Evolutionary conservation across 2,329 filamentous ascomycete species (phyloP), one percentile per base, ranked within the genome.

Genomic region (Cadophora gregata): DNA sequence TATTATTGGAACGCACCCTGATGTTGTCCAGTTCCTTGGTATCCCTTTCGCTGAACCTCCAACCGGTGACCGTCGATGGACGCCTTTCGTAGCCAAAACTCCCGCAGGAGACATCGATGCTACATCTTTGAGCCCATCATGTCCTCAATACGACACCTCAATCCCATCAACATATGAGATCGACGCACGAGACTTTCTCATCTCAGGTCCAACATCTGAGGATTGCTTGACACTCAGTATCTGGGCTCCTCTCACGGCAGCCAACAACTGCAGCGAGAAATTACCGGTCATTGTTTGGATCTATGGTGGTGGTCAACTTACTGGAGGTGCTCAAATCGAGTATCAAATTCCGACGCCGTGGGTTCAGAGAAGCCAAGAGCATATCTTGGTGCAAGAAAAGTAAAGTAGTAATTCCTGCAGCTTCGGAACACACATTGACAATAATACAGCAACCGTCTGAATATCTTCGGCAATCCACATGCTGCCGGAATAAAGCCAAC

Each of bases 201-300:
- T 70, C 45, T 67, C 62, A 1, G 69, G 67, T 24, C 64, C 69
- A 7, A 69, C 64, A 4, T 69, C 66, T 19, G 78, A 80, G 56
- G 78, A 80, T 61, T 80, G 78, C 63, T 67, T 80, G 8, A 77
- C 76, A 1, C 63, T 80, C 16, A 79, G 78, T 51, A 72, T 80
- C 8, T 79, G 77, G 78, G 66, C 76, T 55, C 72, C 62, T 70
- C 42, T 69, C 36, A 45, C 72, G 24, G 19, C 36, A 25, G 45
- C 36, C 25, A 53, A 36, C 6, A 64, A 63, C 12, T 60, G 53
- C 19, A 62, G 38, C 14, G 62, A 33, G 78, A 79, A 64, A 69
- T 78, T 73, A 14, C 71, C 70, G 12, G 81, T 82, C 25, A 66
- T 81, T 36, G 76, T 82, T 19, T 83, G 79, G 78, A 78, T 82